Evolutionary conservation across 2,329 filamentous ascomycete genomes (phyloP), one percentile per base, ranked within the genome.

Genomic region (Epichloe uncinata): DNA sequence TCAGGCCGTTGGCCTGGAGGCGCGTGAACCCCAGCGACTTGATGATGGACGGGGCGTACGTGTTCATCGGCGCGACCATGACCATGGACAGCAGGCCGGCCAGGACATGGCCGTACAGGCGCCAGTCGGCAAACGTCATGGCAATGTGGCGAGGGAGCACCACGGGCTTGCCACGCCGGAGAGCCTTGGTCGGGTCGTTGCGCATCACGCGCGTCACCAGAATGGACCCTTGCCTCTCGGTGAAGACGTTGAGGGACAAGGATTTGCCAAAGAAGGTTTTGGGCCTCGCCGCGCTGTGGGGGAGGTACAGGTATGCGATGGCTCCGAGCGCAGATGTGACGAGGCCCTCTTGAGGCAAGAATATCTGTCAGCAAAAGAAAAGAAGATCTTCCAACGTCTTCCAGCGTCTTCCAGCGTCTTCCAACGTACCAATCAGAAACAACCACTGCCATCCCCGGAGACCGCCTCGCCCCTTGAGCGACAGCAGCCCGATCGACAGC

Each of bases 61-160:
- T 62, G 30, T 63, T 63, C 55, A 63, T 58, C 0, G 60, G 61
- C 1, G 60, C 42, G 13, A 63, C 62, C 61, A 63, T 63, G 12
- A 62, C 51, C 61, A 63, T 63, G 6, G 61, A 61, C 1, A 63
- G 55, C 0, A 62, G 47, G 0, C 51, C 61, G 0, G 56, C 57
- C 1, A 58, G 50, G 0, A 63, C 55, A 45, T 63, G 60, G 0
- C 61, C 60, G 13, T 63, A 63, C 6, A 62, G 4, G 18, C 60
- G 50, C 60, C 61, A 63, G 42, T 63, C 61, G 11, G 45, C 41
- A 8, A 63, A 60, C 0, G 61, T 62, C 20, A 59, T 56, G 0
- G 56, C 7, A 2, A 63, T 58, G 12, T 63, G 60, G 4, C 57
- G 56, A 0, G 50, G 46, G 0, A 54, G 26, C 0, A 63, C 60